Evolutionary conservation across 2,329 filamentous ascomycete species (phyloP), one percentile per base, ranked within the genome.

Genomic region (Grosmannia huntii): DNA sequence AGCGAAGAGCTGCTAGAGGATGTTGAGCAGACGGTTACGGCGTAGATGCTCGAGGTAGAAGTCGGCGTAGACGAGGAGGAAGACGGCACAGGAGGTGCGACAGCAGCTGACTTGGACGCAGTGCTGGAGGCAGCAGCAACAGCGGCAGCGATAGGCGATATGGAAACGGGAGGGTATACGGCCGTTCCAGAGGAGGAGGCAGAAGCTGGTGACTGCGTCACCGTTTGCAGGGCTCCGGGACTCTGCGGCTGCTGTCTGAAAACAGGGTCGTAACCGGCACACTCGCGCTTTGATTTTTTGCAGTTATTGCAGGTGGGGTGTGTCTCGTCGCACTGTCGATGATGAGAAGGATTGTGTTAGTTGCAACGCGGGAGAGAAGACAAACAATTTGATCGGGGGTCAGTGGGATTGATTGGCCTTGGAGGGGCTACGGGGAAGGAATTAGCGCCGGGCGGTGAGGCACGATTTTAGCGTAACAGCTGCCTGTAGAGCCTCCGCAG

Each of bases 301-400:
- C 89, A 94, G 69, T 94, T 90, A 74, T 90, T 85, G 77, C 94
- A 99, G 60, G 86, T 85, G 25, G 94, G 94, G 72, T 96, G 90
- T 61, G 84, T 85, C 78, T 99, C 94, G 81, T 97, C 94, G 75
- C 94, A 99, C 94, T 96, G 51, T 12, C 25, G 33, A 25, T 44
- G 41, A 44, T 44, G 41, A 27, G 27, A 23, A 25, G 31, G 11
- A 33, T 53, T 27, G 36, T 41, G 53, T 55, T 48, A 55, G 53
- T 9, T 50, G 23, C 5, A 49, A 25, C 5, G 9, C 21, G 10
- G 23, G 10, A 11, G 25, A 49, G 11, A 49, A 49, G 46, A 49
- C 10, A 25, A 25, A 49, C 27, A 25, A 9, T 19, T 44, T 21
- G 41, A 7, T 44, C 7, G 41, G 16, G 41, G 19, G 41, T 16